Evolutionary conservation across 441 rosid species (phyloP).

Genomic region (Breynia disticha): DNA sequence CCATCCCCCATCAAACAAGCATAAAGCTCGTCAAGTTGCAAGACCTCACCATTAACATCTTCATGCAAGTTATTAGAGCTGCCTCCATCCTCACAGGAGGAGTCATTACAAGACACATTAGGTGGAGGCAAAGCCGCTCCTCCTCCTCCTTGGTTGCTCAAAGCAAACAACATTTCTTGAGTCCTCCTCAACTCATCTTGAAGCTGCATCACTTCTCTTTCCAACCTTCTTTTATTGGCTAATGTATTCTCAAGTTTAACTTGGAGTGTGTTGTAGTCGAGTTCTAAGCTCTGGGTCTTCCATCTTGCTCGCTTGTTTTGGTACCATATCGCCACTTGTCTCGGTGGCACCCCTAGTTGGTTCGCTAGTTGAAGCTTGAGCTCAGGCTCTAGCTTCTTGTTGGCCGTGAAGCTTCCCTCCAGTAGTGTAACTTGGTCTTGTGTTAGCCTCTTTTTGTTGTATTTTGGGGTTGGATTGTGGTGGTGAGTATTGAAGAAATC

Average conservation of each 20-base stretch:
- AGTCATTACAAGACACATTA: constrained; percentile 14
- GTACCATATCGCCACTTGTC: constrained; percentile 85
- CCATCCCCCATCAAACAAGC: constrained; percentile 42
- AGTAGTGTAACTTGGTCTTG: constrained; percentile 56
- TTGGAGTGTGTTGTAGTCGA: constrained; percentile 44
- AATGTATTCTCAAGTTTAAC: constrained; percentile 43
- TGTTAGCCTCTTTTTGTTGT: constrained; percentile 58
- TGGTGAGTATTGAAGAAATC: constrained; percentile 25
- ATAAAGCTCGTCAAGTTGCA: constrained; percentile 53
- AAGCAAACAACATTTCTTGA: constrained; percentile 26
- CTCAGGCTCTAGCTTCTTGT: constrained; percentile 65
- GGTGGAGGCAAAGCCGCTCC: not conserved
- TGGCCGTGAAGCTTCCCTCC: constrained; percentile 54
- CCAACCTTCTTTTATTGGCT: constrained; percentile 41
- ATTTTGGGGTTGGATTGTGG: constrained; percentile 3
- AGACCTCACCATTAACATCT: constrained; percentile 23
- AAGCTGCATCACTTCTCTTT: constrained; percentile 47
- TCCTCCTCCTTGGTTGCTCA: not conserved
- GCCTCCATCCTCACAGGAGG: constrained; percentile 23
- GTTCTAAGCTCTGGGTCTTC: constrained; percentile 67
- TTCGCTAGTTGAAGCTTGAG: constrained; percentile 56
- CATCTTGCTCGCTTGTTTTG: constrained; percentile 89
- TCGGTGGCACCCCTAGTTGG: constrained; percentile 54
- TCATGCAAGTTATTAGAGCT: constrained; percentile 20
- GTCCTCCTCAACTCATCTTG: constrained; percentile 47